phyloP scores from a whole-genome alignment of 2,329 filamentous ascomycete genomes.

The Aspergillus sp. region DNA sequence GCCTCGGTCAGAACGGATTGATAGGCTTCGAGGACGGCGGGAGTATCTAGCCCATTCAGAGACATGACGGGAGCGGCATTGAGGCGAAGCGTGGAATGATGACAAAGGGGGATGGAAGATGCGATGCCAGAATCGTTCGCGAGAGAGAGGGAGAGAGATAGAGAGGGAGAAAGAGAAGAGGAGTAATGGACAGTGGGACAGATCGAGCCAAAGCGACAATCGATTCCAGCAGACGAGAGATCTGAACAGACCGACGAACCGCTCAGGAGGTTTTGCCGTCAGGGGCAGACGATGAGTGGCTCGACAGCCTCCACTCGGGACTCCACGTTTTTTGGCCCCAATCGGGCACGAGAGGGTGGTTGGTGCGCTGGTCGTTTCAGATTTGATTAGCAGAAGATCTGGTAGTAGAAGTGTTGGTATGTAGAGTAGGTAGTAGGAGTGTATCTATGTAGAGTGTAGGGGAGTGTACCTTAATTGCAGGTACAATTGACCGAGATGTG shows the following conservation, averaged over 20 bases:
- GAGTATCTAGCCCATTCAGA: conserved; percentile 87
- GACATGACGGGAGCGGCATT: conserved; percentile 65
- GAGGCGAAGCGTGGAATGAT: conserved; percentile 12
- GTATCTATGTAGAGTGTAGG: no score
- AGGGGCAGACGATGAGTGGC: conserved; percentile 16
- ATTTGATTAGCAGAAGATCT: not conserved
- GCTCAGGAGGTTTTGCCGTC: conserved; percentile 18
- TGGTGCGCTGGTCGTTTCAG: not conserved
- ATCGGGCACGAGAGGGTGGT: not conserved
- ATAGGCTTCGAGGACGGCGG: conserved; percentile 78
- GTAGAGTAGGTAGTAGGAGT: no score
- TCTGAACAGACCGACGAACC: not conserved
- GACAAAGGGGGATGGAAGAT: not conserved
- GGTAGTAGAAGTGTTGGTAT: not conserved
- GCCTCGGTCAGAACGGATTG: conserved; percentile 75
- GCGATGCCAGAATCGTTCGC: not conserved
- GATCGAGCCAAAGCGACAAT: conserved; percentile 12
- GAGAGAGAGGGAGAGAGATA: not conserved
- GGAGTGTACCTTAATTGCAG: no score
- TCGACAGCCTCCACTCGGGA: not conserved
- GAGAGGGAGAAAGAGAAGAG: not conserved
- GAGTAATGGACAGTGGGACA: not conserved
- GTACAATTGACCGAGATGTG: no score
- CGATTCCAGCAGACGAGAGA: conserved; percentile 4
- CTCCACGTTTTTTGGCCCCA: conserved; percentile 14